Evolutionary conservation across 768 basidiomycete genomes (phyloP), one percentile per base, ranked within the genome.

Genomic region (Leccinum boreale): DNA sequence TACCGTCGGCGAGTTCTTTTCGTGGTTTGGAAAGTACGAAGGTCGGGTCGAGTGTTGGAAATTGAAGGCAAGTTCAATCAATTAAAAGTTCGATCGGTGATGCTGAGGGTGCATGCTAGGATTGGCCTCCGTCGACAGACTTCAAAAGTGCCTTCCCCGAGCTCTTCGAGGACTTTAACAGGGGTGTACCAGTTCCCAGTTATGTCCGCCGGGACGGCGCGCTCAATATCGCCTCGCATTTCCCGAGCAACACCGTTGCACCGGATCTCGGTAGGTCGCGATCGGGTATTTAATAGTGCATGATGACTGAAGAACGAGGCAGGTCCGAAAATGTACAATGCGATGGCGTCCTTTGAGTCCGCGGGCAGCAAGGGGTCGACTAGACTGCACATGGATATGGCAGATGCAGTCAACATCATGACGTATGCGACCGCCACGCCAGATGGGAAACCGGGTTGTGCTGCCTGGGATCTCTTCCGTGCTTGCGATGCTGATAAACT

Each of bases 241-340:
- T 94, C 68, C 93, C 93, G 1, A 73, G 76, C 12, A 92, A 92
- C 63, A 84, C 86, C 0, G 74, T 93, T 54, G 84, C 82, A 28
- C 92, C 92, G 17, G 94, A 94, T 68, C 79, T 94, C 12, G 86
- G 89, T 90, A 65, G 49, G 82, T 31, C 55, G 14, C 53, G n/a
- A 53, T 39, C 21, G 2, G 14, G 35, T 26, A 12, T 14, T 28
- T 45, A 3, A 2, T 45, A 39, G 21, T 44, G 17, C 2, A 36
- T 24, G 19, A 45, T 45, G 14, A 48, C 56, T 68, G 19, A 68
- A 47, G 10, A 46, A 47, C 64, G 19, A 65, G 64, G 44, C 70
- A 86, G 92, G 93, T 3, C 94, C 94, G 1, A 97, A 96, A 75
- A 90, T 95, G 91, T 97, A 97, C 73, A 94, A 92, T 62, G 91